These are phyloP conservation scores for Notholithocarpus densiflorus DNA, from an alignment of 306 rosid genomes.

Conservation along the genomic window DNA sequence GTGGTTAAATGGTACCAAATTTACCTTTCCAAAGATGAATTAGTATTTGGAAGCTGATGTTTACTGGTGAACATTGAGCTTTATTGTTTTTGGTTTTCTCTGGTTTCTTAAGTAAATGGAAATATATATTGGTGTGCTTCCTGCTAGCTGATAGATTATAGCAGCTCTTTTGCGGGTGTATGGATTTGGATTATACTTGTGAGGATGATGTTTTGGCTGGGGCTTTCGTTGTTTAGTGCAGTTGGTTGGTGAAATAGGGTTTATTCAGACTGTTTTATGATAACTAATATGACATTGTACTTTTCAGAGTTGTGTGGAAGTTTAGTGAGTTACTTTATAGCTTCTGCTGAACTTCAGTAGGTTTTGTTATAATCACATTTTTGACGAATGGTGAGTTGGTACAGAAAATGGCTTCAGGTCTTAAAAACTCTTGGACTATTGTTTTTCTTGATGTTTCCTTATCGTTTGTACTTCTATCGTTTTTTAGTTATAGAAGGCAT, in stretches of 20 bases:
- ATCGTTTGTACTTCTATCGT: not conserved
- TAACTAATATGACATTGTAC: conserved; percentile 8
- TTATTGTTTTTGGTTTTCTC: conserved; percentile 7
- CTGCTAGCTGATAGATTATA: conserved; percentile 23
- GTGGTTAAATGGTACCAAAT: conserved; percentile 26
- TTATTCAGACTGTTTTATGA: not conserved
- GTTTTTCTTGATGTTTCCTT: conserved; percentile 4
- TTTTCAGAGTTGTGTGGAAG: conserved; percentile 19
- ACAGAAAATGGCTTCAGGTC: conserved; percentile 12
- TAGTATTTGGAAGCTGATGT: conserved; percentile 27
- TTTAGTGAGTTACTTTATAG: conserved; percentile 20
- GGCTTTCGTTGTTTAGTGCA: not conserved
- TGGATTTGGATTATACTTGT: not conserved
- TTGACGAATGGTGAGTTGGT: conserved; percentile 2
- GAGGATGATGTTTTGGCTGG: conserved; percentile 1
- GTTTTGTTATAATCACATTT: not conserved
- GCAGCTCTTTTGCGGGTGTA: not conserved
- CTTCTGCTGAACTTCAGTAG: conserved; percentile 15
- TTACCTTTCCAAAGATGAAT: conserved; percentile 20
- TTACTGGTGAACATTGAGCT: conserved; percentile 18
- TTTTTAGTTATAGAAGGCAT: not conserved
- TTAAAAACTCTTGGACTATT: not conserved
- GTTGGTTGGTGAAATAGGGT: conserved; percentile 7
- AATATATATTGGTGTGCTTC: not conserved
- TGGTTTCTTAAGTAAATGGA: conserved; percentile 14